Conservation (phyloP, 257 asterid species). For the Scutellaria galericulata region DNA sequence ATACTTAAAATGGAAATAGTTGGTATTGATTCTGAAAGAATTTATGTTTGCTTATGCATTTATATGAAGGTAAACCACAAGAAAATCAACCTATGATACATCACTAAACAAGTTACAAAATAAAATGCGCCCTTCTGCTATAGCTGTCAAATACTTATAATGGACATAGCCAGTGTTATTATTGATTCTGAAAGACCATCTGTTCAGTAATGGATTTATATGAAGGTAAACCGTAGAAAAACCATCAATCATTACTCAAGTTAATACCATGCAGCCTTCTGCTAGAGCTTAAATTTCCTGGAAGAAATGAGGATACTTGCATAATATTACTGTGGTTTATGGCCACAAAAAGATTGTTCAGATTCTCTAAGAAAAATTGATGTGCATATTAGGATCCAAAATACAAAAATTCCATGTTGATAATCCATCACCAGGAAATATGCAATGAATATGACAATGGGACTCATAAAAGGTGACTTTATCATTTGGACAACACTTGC, state of each 20-base stretch:
- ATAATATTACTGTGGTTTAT: background rate
- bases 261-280: background rate
- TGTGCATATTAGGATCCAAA: background rate
- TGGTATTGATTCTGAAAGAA: background rate
- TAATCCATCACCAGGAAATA: conserved; percentile 9
- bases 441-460: conserved; percentile 7
- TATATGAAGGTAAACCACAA: background rate
- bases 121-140: background rate
- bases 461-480: background rate
- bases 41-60: background rate
- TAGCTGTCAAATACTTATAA: background rate
- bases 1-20: background rate
- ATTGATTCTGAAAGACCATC: background rate
- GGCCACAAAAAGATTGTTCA: background rate
- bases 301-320: conserved; percentile 9
- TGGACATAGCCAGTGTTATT: background rate
- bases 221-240: background rate
- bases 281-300: background rate
- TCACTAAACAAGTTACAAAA: background rate
- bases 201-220: background rate
- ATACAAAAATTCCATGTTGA: background rate
- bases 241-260: background rate
- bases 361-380: background rate
- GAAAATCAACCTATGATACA: background rate
- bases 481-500: background rate